phyloP scores from a whole-genome alignment of 805 yeast species.

The Candida dajiaensis region DNA sequence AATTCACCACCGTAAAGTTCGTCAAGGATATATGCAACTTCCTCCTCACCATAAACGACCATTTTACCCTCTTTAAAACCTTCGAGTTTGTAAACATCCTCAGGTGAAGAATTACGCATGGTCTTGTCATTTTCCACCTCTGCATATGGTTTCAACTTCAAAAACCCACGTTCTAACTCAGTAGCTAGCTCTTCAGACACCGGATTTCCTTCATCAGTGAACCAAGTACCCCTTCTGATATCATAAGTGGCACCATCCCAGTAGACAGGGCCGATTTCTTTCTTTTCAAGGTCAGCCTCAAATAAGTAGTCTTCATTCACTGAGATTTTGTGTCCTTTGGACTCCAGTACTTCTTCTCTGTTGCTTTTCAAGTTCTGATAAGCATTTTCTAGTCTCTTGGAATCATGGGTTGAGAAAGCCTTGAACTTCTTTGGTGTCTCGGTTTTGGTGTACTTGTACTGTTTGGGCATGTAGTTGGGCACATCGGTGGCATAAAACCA shows the following conservation, averaged over 20 bases:
- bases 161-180: conserved; percentile 55
- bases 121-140: conserved; percentile 4
- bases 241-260: conserved; percentile 89
- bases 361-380: conserved; percentile 8
- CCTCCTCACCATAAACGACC: conserved; percentile 33
- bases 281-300: conserved; percentile 54
- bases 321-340: conserved; percentile 28
- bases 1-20: conserved; percentile 36
- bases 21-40: conserved; percentile 43
- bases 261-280: conserved; percentile 61
- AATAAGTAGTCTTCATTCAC: conserved; percentile 82
- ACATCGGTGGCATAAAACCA: conserved; percentile 88
- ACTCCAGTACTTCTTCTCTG: not conserved
- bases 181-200: conserved; percentile 42
- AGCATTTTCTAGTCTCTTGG: conserved; percentile 47
- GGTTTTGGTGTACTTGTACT: conserved; percentile 45
- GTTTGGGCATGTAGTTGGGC: conserved; percentile 63
- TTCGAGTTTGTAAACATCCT: conserved; percentile 9
- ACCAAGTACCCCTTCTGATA: conserved; percentile 85
- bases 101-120: not conserved
- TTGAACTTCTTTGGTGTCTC: conserved; percentile 53
- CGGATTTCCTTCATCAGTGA: conserved; percentile 51
- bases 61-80: conserved; percentile 29
- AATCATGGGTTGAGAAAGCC: conserved; percentile 63
- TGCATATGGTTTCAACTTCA: conserved; percentile 31